Evolutionary conservation across 257 asterid genomes (phyloP), one percentile per base, ranked within the genome.

Genomic region (Plantago elongata): DNA sequence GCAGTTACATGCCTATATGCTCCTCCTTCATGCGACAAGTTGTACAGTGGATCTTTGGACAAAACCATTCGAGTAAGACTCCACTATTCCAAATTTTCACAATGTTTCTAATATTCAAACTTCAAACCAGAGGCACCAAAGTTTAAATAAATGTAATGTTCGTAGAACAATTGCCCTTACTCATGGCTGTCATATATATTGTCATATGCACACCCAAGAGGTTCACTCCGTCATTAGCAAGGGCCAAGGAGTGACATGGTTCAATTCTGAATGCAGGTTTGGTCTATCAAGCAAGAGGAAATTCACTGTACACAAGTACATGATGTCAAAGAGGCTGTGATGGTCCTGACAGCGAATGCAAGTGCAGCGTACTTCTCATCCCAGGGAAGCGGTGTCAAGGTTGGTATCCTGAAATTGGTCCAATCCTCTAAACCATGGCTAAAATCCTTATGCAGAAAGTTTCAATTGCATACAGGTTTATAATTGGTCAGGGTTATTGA

Each of bases 271-370:
- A 48, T 64, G 17, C 69, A 88, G 96, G 80, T 85, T 15, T 88
- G 96, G 96, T 75, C 90, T 51, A 82, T 88, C 68, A 88, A 81
- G 65, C 93, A 80, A 42, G 96, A 84, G 62, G 93, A 80, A 62
- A 80, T 88, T 13, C 90, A 80, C 57, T 88, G 96, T 68, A 65
- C 80, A 47, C 96, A 84, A 54, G 86, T 78, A 63, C 96, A 85
- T 64, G 95, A 88, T 51, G 93, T 88, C 27, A 88, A 77, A 70
- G 96, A 83, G 77, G 78, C 79, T 13, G 90, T 88, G 38, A 45
- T 71, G 22, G 83, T 67, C 52, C 71, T 85, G 64, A 61, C 81
- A 66, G 93, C 96, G 12, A 83, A 82, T 65, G 57, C 81, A 9
- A 70, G 63, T 42, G 61, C 81, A 1, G 93, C 83, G 0, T 83